Conservation (phyloP, 306 rosid genomes). For the Medicago ruthenica region DNA sequence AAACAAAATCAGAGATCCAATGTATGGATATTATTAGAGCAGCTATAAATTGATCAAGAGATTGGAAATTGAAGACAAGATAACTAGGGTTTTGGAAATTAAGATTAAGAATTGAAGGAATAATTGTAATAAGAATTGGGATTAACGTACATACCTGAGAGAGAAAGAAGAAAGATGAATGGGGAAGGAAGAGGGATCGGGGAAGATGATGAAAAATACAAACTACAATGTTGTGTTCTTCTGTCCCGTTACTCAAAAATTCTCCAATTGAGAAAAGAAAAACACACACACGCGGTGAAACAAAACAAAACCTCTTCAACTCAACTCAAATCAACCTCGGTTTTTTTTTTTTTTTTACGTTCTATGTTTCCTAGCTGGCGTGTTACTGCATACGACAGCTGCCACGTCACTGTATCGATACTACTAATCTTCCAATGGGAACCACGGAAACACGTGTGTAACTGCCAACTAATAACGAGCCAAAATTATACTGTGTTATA, state of each 20-base stretch:
- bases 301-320: constrained; percentile 11
- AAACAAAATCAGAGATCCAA: not conserved
- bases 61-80: constrained; percentile 33
- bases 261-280: constrained; percentile 11
- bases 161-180: constrained; percentile 29
- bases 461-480: not conserved
- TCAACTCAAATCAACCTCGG: constrained; percentile 14
- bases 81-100: constrained; percentile 56
- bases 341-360: too few species aligned
- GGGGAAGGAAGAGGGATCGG: constrained; percentile 21
- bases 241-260: not conserved
- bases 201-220: not conserved
- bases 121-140: not conserved
- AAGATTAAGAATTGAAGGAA: constrained; percentile 36
- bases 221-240: not conserved
- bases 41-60: not conserved
- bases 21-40: too few species aligned
- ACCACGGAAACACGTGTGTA: not conserved
- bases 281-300: constrained; percentile 12
- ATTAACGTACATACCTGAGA: constrained; percentile 55
- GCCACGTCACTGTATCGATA: not conserved
- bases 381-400: constrained; percentile 32
- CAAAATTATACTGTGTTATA: too few species aligned
- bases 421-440: not conserved
- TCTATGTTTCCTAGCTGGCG: constrained; percentile 31